These are phyloP conservation scores for Gymnopilus dilepis DNA, from an alignment of 768 basidiomycete species.

Conservation along the genomic window DNA sequence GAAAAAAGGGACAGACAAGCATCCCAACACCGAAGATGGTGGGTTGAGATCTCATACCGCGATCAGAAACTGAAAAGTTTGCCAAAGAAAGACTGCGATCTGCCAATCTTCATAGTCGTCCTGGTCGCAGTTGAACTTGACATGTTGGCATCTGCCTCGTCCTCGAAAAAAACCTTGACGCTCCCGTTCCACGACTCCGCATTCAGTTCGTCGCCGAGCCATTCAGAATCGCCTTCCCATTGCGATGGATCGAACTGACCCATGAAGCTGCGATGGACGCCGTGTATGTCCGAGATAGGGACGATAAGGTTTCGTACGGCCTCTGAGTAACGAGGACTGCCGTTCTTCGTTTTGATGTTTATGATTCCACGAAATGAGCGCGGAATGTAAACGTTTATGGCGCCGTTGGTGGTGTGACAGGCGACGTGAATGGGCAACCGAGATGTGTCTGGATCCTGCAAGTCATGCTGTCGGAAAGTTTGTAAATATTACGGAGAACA, in stretches of 20 bases:
- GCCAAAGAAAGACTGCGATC: constrained; percentile 27
- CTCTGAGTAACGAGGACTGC: constrained; percentile 35
- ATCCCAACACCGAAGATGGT: too few species aligned
- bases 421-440: constrained; percentile 31
- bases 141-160: constrained; percentile 36
- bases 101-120: constrained; percentile 7
- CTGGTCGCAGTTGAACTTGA: not conserved
- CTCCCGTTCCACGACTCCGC: constrained; percentile 40
- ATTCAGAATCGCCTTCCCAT: constrained; percentile 25
- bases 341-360: constrained; percentile 33
- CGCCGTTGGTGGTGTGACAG: constrained; percentile 32
- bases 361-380: constrained; percentile 46
- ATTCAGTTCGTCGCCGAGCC: constrained; percentile 42
- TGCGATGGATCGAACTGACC: constrained; percentile 35
- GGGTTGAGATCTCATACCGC: not conserved
- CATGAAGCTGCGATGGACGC: constrained; percentile 39
- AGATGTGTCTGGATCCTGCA: constrained; percentile 14
- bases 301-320: constrained; percentile 30
- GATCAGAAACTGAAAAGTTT: constrained; percentile 32
- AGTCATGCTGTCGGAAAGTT: constrained; percentile 23
- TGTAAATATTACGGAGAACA: not conserved
- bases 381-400: constrained; percentile 40
- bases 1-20: too few species aligned
- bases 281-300: constrained; percentile 37
- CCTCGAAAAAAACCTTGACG: constrained; percentile 40